phyloP scores from a whole-genome alignment of 129 eudicot species.

The Scalesia atractyloides region DNA sequence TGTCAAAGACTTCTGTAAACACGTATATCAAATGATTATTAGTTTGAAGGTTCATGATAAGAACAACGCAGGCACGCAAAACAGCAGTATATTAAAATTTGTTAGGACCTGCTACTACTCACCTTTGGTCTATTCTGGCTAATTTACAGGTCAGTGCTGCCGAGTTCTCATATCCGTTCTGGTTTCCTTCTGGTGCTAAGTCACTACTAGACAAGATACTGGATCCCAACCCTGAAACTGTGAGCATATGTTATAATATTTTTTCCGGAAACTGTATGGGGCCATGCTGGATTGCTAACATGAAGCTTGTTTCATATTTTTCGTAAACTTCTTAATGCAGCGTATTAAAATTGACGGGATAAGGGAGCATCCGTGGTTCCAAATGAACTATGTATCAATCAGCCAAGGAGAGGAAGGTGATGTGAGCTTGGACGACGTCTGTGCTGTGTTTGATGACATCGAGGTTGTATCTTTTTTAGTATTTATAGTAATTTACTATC shows the following conservation, averaged over 20 bases:
- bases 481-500: not conserved
- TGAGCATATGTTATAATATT: slow-evolving; percentile 36
- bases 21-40: slow-evolving; percentile 12
- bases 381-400: slow-evolving; percentile 57
- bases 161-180: slow-evolving; percentile 79
- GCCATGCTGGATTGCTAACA: slow-evolving; percentile 17
- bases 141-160: slow-evolving; percentile 71
- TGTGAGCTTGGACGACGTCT: slow-evolving; percentile 87
- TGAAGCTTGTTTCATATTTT: slow-evolving; percentile 4
- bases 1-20: slow-evolving; percentile 9
- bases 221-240: slow-evolving; percentile 96
- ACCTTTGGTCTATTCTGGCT: slow-evolving; percentile 23
- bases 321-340: slow-evolving; percentile 40
- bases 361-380: slow-evolving; percentile 80
- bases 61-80: not conserved
- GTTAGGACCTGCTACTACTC: slow-evolving; percentile 23
- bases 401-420: slow-evolving; percentile 67
- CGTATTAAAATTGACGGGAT: slow-evolving; percentile 79
- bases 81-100: not conserved
- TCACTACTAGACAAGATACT: slow-evolving; percentile 76
- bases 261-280: not conserved
- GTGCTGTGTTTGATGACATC: slow-evolving; percentile 90
- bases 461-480: slow-evolving; percentile 52
- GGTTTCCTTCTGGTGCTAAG: slow-evolving; percentile 82
- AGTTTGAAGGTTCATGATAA: slow-evolving; percentile 9